phyloP scores from a whole-genome alignment of 1,139 yeast species.

The Wickerhamiella infanticola region DNA sequence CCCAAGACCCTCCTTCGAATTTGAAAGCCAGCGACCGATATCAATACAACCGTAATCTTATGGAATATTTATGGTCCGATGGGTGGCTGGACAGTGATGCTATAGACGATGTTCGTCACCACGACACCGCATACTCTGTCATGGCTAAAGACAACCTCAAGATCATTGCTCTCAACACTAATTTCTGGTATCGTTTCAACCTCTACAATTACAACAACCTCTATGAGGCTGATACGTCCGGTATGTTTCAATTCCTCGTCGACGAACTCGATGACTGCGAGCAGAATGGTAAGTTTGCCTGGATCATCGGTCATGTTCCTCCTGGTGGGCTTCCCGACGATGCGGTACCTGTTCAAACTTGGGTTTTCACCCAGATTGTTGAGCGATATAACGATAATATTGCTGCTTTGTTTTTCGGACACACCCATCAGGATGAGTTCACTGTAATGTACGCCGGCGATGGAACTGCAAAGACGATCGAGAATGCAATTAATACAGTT shows the following conservation, averaged over 20 bases:
- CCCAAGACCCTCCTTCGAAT: slow-evolving; percentile 44
- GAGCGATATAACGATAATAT: slow-evolving; percentile 51
- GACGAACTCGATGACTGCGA: slow-evolving; percentile 49
- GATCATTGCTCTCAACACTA: slow-evolving; percentile 49
- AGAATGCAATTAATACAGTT: slow-evolving; percentile 32
- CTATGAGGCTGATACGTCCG: slow-evolving; percentile 45
- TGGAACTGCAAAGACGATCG: slow-evolving; percentile 26
- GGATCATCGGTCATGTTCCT: slow-evolving; percentile 62
- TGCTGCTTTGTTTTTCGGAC: slow-evolving; percentile 57
- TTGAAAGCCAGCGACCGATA: slow-evolving; percentile 36
- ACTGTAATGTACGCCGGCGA: slow-evolving; percentile 36
- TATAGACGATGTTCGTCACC: slow-evolving; percentile 23
- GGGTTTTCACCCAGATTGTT: slow-evolving; percentile 40
- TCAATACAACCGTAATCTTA: slow-evolving; percentile 44
- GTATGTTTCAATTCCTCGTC: slow-evolving; percentile 45
- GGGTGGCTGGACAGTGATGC: slow-evolving; percentile 20
- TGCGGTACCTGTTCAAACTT: slow-evolving; percentile 47
- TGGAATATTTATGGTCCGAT: slow-evolving; percentile 40
- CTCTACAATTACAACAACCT: slow-evolving; percentile 46
- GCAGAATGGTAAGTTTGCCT: slow-evolving; percentile 41
- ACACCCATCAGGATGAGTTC: slow-evolving; percentile 58
- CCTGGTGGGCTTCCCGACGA: slow-evolving; percentile 33
- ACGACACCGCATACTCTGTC: slow-evolving; percentile 49
- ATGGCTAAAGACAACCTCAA: slow-evolving; percentile 43
- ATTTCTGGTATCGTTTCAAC: slow-evolving; percentile 50